Evolutionary conservation across 208 protist genomes (phyloP), one percentile per base, ranked within the genome.

Genomic region (Leishmania braziliensis): DNA sequence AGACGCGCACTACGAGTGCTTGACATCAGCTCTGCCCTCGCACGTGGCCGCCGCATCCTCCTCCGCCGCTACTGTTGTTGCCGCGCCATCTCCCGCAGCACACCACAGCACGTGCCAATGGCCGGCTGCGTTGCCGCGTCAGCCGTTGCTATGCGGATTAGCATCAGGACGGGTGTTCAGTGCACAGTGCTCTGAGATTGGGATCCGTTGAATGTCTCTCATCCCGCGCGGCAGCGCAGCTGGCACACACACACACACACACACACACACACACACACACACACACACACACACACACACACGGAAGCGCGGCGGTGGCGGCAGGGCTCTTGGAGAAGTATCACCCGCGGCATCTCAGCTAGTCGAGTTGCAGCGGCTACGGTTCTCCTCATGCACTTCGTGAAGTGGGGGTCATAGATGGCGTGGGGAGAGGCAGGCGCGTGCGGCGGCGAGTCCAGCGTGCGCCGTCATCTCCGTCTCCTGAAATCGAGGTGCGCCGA

Each of bases 151-250:
- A 51, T 85, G 78, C 82, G 82, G 82, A 80, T 74, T 85, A 71
- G 71, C 82, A 85, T 85, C 82, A 80, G 36, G 53, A 85, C 60
- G 53, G 77, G n/a, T 54, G 60, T 72, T 85, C 82, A 85, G 82
- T 78, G 82, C 82, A 85, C 75, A 85, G 81, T 84, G 81, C 81
- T 84, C 81, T 84, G 81, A 80, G 0, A 36, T 80, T 70, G 80
- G 63, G 56, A 73, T 84, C 81, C 81, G 81, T 77, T 84, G 81
- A 84, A 84, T 84, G 81, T 80, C 81, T 80, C 69, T 84, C 81
- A 84, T 84, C 81, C 69, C 51, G 68, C 77, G 62, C 60, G 51
- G 56, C 66, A 65, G 58, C n/a, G 63, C 63, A 69, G 63, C 46
- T 54, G 69, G 6, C 12, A n/a, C n/a, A n/a, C n/a, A n/a, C n/a